Evolutionary conservation across 106 monocot species (phyloP).

Genomic region (Platanthera zijinensis): DNA sequence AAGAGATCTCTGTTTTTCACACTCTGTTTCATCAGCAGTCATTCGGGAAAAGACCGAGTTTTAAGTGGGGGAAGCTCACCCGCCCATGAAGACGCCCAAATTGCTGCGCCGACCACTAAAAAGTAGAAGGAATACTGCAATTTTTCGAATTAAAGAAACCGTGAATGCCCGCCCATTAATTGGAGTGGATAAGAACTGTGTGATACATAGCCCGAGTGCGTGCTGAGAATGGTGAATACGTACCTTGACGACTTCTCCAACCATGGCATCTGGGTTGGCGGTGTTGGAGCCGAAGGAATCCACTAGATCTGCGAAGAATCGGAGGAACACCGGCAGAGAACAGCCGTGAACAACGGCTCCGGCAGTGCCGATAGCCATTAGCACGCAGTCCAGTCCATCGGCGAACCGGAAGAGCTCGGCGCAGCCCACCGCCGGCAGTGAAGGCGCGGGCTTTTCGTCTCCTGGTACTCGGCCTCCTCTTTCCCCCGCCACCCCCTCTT

Average conservation of each 20-base stretch:
- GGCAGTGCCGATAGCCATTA: constrained; percentile 66
- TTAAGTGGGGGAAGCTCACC: constrained; percentile 17
- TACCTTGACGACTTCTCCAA: constrained; percentile 84
- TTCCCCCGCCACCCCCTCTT: background rate
- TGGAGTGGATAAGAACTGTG: background rate
- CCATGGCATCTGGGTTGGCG: constrained; percentile 69
- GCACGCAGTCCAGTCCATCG: constrained; percentile 54
- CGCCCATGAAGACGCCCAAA: constrained; percentile 77
- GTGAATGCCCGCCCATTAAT: background rate
- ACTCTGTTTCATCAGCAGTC: background rate
- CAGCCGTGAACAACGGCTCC: constrained; percentile 88
- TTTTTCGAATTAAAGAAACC: background rate
- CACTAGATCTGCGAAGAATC: constrained; percentile 93
- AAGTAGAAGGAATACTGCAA: constrained; percentile 69
- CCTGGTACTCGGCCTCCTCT: background rate
- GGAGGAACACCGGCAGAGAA: constrained; percentile 83
- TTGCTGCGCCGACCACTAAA: constrained; percentile 63
- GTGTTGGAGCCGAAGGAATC: constrained; percentile 90
- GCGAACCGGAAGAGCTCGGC: constrained; percentile 61
- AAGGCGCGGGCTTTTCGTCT: constrained; percentile 18
- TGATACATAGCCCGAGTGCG: background rate
- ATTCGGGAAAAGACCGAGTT: background rate
- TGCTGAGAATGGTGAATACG: background rate
- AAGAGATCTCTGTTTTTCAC: constrained; percentile 74
- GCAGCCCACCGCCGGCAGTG: constrained; percentile 24